Evolutionary conservation across 768 basidiomycete genomes (phyloP).

Genomic region (Dioszegia aurantiaca): DNA sequence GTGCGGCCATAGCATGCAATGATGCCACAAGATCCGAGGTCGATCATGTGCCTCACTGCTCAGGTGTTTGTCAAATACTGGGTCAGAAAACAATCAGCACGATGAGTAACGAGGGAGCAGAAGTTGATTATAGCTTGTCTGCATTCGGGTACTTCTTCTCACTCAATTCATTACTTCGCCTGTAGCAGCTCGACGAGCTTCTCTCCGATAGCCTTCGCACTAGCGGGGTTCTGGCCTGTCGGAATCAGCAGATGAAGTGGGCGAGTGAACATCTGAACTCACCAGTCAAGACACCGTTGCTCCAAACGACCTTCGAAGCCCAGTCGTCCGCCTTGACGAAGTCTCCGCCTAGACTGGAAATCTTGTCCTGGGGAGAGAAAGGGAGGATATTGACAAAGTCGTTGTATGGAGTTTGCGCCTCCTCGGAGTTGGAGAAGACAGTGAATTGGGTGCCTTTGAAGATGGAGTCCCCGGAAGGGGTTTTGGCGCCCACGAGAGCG

Average conservation of each 20-base stretch:
- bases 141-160: neutral
- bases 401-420: slow-evolving; percentile 57
- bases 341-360: slow-evolving; percentile 45
- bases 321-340: slow-evolving; percentile 66
- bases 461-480: slow-evolving; percentile 60
- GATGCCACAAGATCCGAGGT: too few species aligned
- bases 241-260: slow-evolving; percentile 61
- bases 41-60: too few species aligned
- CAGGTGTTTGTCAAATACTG: too few species aligned
- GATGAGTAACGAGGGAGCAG: too few species aligned
- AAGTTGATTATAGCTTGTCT: neutral
- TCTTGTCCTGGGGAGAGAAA: slow-evolving; percentile 58
- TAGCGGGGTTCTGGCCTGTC: slow-evolving; percentile 74
- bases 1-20: slow-evolving; percentile 6
- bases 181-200: slow-evolving; percentile 60
- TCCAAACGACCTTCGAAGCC: slow-evolving; percentile 56
- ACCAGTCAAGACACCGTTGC: slow-evolving; percentile 37
- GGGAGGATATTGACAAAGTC: slow-evolving; percentile 56
- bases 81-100: too few species aligned
- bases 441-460: slow-evolving; percentile 63
- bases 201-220: slow-evolving; percentile 61
- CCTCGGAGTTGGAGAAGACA: slow-evolving; percentile 72
- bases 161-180: neutral
- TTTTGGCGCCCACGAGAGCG: slow-evolving; percentile 61
- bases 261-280: slow-evolving; percentile 20